Base-by-base conservation (phyloP, 2,329 filamentous ascomycete species). In the Hymenotorrendiella dingleyae region DNA sequence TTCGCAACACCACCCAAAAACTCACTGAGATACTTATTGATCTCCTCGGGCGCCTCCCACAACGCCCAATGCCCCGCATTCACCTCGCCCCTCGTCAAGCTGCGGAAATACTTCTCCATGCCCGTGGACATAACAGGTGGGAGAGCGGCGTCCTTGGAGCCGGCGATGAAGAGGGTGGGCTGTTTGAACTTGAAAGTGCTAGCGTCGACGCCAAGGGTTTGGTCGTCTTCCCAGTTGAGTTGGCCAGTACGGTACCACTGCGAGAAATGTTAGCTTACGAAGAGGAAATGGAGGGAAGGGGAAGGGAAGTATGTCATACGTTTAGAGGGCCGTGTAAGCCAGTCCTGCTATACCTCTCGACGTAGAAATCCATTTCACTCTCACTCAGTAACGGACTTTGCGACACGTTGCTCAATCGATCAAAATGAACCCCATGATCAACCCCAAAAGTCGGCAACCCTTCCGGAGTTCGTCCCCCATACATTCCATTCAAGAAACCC, bases 241-340 rank as follows among this genome's bases (percentile, higher is more conserved):
- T 76, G 68, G 16, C 77, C 71, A 3, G 77, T 84, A 32, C 89
- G 80, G 67, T 98, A 98, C 86, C 88, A 96, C 43, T 42, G 12
- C 3, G n/a, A 6, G 4, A 23, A 19, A 22, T 32, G 38, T 24
- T 23, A 24, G 19, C 14, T 12, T n/a, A n/a, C n/a, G n/a, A n/a
- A 16, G 8, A 20, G 12, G 16, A 7, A 36, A 19, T 6, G 16
- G 19, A 20, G n/a, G 19, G 19, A 22, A n/a, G 24, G 8, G 7
- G 16, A 1, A 16, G 2, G 19, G 4, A 10, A n/a, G 20, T 7
- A n/a, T 9, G 10, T 29, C 43, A 39, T 39, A 46, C 43, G 65
- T 90, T 93, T 47, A 88, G 69, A 12, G 88, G 86, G 1, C 88
- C 88, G 51, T 82, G 78, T 52, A 97, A 64, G 34, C 88, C 87